Conservation (phyloP, 345 rosid species). For the Gynandropsis gynandra region DNA sequence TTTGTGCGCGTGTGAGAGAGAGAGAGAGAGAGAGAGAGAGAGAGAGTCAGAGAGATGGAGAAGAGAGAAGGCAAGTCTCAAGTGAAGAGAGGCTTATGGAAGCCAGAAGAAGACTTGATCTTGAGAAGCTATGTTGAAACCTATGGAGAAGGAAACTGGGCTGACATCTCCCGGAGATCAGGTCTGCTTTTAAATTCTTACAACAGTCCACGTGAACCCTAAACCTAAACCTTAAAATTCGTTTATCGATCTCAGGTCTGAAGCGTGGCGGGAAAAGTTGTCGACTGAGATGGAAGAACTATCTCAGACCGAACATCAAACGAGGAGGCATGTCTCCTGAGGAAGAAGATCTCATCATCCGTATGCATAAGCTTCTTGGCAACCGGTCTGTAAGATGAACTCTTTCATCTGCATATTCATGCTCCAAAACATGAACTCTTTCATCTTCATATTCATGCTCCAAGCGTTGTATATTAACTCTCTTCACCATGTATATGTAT, state of each 20-base stretch:
- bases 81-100: conserved; percentile 69
- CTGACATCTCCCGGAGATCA: conserved; percentile 52
- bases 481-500: no score
- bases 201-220: not conserved
- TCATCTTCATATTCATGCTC: no score
- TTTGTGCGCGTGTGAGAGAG: no score
- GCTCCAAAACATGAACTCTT: conserved; percentile 3
- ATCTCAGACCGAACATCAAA: conserved; percentile 71
- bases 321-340: conserved; percentile 69
- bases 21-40: conserved; percentile 9
- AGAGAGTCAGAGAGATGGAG: conserved; percentile 27
- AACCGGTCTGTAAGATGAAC: conserved; percentile 39
- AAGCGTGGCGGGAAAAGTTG: conserved; percentile 85
- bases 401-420: not conserved
- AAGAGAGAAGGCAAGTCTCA: conserved; percentile 30
- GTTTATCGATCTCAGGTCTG: conserved; percentile 35
- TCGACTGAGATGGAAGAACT: conserved; percentile 82
- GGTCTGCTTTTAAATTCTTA: conserved; percentile 28
- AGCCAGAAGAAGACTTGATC: conserved; percentile 77
- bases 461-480: no score
- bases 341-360: conserved; percentile 78
- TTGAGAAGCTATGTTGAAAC: conserved; percentile 56
- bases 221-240: not conserved
- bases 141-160: conserved; percentile 89
- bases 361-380: conserved; percentile 87